Base-by-base conservation (phyloP, 2,329 filamentous ascomycete genomes). In the Aulographum hederae region DNA sequence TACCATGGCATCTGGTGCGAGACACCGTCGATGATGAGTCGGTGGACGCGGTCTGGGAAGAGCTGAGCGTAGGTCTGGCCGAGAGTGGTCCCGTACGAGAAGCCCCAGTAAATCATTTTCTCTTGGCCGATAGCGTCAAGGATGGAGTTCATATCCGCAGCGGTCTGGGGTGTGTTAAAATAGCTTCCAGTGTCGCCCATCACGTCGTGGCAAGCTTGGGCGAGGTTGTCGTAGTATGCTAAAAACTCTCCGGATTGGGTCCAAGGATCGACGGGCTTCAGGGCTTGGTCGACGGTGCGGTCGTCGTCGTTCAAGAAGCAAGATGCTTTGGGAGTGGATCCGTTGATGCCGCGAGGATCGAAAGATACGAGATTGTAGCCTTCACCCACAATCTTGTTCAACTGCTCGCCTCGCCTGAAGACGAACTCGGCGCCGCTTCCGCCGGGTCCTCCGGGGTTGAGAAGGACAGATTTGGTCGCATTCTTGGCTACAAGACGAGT, bases 141-240 rank as follows among this genome's bases (percentile, higher is more conserved):
- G 23, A 66, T 52, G 26, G 57, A 52, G 5, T 65, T 43, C 58
- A 66, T 63, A 36, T 67, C 61, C 23, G 54, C 46, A 2, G 58
- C 60, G 2, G 60, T 57, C 15, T 52, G 56, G 2, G 59, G 56
- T 0, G 62, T 65, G n/a, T 54, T 56, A 27, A 60, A 46, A 40
- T 58, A 60, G 20, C 32, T 32, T 1, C 43, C 34, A 14, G 46
- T 44, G 26, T 43, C 44, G 6, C 37, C 36, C 14, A 11, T 13
- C 6, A 18, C 15, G 6, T 8, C 20, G 5, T 5, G 11, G 23
- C 32, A 33, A 5, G 18, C 18, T n/a, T 25, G 21, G 8, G 27
- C 28, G 14, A 36, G 23, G 4, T 25, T 26, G 13, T 37, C 18
- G 14, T 12, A 28, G 27, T 28, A 28, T 14, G 11, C 27, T 8